A percentile compares a stretch with the other conserved stretches of the same genome.
phyloP scores from a whole-genome alignment of 768 basidiomycete genomes.

The Auricularia sp. region DNA sequence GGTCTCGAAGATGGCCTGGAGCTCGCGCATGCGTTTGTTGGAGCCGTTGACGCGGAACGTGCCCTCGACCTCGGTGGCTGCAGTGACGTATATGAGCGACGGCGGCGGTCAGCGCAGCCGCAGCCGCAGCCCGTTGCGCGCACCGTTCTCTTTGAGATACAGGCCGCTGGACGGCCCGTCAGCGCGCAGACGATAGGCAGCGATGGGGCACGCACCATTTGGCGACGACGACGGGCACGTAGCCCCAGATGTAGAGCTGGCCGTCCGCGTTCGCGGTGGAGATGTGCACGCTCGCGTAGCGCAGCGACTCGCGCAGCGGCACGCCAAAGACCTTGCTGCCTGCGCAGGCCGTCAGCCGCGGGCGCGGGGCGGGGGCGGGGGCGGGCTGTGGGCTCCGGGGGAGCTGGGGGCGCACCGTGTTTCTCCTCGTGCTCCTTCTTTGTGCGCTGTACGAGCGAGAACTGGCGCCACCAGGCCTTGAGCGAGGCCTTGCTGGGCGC shows the following conservation, averaged over 20 bases:
- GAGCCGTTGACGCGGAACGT: constrained; percentile 96
- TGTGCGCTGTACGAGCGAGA: constrained; percentile 50
- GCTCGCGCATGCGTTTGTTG: constrained; percentile 87
- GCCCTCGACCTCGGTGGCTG: constrained; percentile 83
- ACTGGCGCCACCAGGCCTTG: constrained; percentile 77
- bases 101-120: neutral
- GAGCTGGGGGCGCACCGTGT: constrained; percentile 26
- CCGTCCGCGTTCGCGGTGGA: constrained; percentile 78
- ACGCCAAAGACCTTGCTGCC: constrained; percentile 61
- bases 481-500: constrained; percentile 37
- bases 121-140: constrained; percentile 9
- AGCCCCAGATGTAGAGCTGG: constrained; percentile 83
- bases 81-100: constrained; percentile 5
- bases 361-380: too few relatives aligned
- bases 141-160: constrained; percentile 90
- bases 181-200: constrained; percentile 7
- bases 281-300: constrained; percentile 87
- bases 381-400: neutral
- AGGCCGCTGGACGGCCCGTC: constrained; percentile 48
- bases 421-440: constrained; percentile 43
- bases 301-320: constrained; percentile 72
- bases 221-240: constrained; percentile 93
- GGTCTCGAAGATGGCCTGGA: constrained; percentile 82
- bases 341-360: constrained; percentile 6
- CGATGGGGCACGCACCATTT: constrained; percentile 60